Conservation (phyloP, 192 early-diverging fungal genomes). For the Coemansia brasiliensis region DNA sequence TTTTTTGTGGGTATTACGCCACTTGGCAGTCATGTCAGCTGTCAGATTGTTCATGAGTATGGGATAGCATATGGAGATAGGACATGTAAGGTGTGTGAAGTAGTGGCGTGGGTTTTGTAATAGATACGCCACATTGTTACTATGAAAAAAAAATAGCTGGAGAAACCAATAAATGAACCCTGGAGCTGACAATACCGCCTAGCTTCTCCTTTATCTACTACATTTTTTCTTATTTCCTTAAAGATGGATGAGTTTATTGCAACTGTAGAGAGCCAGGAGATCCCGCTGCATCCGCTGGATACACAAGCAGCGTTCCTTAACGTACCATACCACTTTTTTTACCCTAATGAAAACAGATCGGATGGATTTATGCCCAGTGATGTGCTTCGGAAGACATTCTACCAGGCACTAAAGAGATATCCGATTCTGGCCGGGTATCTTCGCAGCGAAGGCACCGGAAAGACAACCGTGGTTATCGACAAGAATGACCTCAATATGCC, state of each 20-base stretch:
- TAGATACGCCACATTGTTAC: too few relatives aligned
- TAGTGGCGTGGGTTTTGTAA: too few relatives aligned
- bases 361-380: slow-evolving; percentile 44
- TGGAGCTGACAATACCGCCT: too few relatives aligned
- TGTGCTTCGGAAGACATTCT: slow-evolving; percentile 24
- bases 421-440: slow-evolving; percentile 37
- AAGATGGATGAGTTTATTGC: slow-evolving; percentile 43
- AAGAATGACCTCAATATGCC: slow-evolving; percentile 41
- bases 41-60: too few relatives aligned
- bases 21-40: too few relatives aligned
- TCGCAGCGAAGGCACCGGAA: slow-evolving; percentile 14
- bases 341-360: slow-evolving; percentile 12
- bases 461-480: slow-evolving; percentile 26
- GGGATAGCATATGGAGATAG: too few relatives aligned
- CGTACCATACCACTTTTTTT: slow-evolving; percentile 48
- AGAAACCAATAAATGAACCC: too few relatives aligned
- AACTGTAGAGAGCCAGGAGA: slow-evolving; percentile 30
- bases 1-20: neutral
- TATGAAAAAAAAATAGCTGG: too few relatives aligned
- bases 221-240: too few relatives aligned
- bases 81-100: too few relatives aligned
- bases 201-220: too few relatives aligned
- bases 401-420: slow-evolving; percentile 32
- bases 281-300: slow-evolving; percentile 46
- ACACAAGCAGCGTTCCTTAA: slow-evolving; percentile 52